Base-by-base conservation (phyloP, 2,329 filamentous ascomycete species). In the Alternaria sp. region DNA sequence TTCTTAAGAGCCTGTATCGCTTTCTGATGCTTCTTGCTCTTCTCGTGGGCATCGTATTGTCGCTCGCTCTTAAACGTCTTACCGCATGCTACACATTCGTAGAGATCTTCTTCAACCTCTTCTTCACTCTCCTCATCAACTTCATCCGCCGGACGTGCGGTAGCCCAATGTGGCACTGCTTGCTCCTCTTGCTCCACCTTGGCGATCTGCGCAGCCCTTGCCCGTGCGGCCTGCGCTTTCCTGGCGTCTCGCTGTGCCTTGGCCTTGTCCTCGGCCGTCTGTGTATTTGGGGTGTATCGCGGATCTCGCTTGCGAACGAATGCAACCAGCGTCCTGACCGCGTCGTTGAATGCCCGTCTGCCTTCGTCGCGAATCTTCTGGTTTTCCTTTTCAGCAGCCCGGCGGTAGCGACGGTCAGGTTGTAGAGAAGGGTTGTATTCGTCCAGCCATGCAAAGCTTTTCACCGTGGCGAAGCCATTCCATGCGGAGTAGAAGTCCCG, bases 331-430 rank as follows among this genome's bases (percentile, higher is more conserved):
- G 92, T 91, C 56, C 92, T 83, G 29, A 99, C 92, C 3, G 93
- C 90, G 60, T 97, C 93, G 77, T 97, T 98, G 80, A 97, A 98
- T 65, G 97, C 91, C 55, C 90, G 86, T 10, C 90, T 86, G 3
- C 88, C 92, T 52, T 94, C 90, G 21, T 97, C 93, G 51, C 95
- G 86, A 24, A 90, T 79, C 63, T 90, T 90, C 68, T 88, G 91
- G 77, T 99, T 99, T 75, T 97, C 94, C 77, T 97, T 97, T 74
- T 98, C 95, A 88, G 98, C 96, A 37, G 92, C 72, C 31, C 95
- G 86, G 51, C 94, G 88, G 14, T 92, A 84, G 36, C 90, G 86
- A 50, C 95, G 88, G 78, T 99, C 94, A 1, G 93, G 92, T 1
- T 93, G 94, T 68, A 97, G 93, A 0, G 90, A 89, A 21, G 93